Evolutionary conservation across 75 land plant species (phyloP).

Genomic region (Chamaecyparis obtusa): DNA sequence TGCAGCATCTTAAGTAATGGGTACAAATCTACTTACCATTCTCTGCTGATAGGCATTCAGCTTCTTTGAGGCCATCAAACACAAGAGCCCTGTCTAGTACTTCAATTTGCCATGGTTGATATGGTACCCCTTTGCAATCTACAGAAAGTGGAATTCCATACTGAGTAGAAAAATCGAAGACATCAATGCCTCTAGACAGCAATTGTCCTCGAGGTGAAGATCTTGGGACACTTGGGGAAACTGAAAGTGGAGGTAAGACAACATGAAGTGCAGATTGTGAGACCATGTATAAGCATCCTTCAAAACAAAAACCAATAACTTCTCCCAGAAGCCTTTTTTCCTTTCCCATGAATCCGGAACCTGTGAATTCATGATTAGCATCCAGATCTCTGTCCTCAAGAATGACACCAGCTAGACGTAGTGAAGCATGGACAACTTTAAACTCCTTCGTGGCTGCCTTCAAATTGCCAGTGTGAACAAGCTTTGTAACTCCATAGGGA

Average conservation of each 20-base stretch:
- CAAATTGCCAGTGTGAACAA: constrained; percentile 15
- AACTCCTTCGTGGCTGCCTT: constrained; percentile 11
- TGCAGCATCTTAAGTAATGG: neutral
- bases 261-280: constrained; percentile 63
- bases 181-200: constrained; percentile 15
- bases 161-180: constrained; percentile 12
- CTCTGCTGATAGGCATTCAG: constrained; percentile 66
- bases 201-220: constrained; percentile 23
- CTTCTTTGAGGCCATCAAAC: constrained; percentile 70
- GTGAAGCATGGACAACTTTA: constrained; percentile 38
- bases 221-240: constrained; percentile 25
- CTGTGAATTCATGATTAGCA: neutral
- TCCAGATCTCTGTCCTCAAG: constrained; percentile 44
- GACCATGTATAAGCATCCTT: constrained; percentile 72
- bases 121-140: constrained; percentile 6
- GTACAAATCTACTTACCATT: constrained; percentile 60
- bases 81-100: constrained; percentile 77
- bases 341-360: constrained; percentile 6
- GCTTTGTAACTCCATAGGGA: constrained; percentile 67
- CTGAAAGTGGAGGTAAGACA: constrained; percentile 76
- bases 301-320: constrained; percentile 58
- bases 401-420: constrained; percentile 27
- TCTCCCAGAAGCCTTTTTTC: constrained; percentile 26
- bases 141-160: constrained; percentile 11
- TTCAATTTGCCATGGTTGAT: constrained; percentile 73